Evolutionary conservation across 257 asterid genomes (phyloP), one percentile per base, ranked within the genome.

Genomic region (Capsicum pubescens): DNA sequence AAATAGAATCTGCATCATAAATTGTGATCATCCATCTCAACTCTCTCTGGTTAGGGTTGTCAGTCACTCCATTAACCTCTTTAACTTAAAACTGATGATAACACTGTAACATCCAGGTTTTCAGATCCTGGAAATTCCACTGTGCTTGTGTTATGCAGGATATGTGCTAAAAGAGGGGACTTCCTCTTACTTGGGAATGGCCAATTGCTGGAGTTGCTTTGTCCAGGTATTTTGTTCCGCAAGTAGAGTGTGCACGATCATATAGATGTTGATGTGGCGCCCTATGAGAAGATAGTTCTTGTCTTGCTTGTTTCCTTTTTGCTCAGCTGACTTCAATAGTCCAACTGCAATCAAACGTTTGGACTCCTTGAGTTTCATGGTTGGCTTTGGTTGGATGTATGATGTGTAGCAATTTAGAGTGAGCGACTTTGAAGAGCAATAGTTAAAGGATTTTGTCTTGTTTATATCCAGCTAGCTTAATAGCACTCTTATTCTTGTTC

Each of bases 141-240:
- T 77, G 77, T 82, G 54, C 66, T 84, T 85, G 71, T 85, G 82
- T 77, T 70, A 80, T 88, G 93, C 91, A 90, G 93, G 90, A 35
- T 70, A 46, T 78, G 57, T 63, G 56, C 85, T 81, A 54, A 77
- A 68, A 50, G 83, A 32, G 46, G 26, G 82, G 58, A 79, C 71
- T 67, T 44, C 71, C 79, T 68, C 39, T 58, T 81, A 81, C 83
- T 36, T 60, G 61, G 58, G 80, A 85, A 83, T 80, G 72, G 63
- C 8, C 80, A 60, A 50, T 17, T 46, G 64, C 80, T 16, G 86
- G 83, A 85, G 87, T 81, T 83, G 87, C 85, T 76, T 74, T 67
- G 48, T 54, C 15, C 83, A 57, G 77, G 86, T 66, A 44, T 67
- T 70, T 64, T 79, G 85, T 80, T 61, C 66, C 21, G 2, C 59